Percentiles rank a stretch among this genome's conserved stretches.
Conservation (phyloP, 257 asterid genomes). For the Fraxinus quadrangulata region DNA sequence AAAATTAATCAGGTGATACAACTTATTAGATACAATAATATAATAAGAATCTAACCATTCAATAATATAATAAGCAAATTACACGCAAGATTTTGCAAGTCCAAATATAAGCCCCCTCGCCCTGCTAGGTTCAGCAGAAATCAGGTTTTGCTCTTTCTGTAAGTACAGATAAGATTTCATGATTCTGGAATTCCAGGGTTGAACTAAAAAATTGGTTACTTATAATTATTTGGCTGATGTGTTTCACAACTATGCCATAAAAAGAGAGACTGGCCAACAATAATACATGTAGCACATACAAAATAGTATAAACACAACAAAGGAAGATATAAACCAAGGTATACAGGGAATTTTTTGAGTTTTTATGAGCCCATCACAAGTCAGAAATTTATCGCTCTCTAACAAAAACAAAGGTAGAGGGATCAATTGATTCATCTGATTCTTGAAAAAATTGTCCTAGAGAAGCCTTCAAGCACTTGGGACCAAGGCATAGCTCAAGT, state of each 20-base stretch:
- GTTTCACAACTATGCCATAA: neutral
- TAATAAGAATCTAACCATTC: too few species aligned
- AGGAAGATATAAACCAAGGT: slow-evolving; percentile 3
- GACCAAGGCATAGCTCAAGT: too few species aligned
- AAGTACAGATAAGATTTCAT: neutral
- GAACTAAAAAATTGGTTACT: neutral
- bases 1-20: too few species aligned
- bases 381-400: neutral
- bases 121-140: slow-evolving; percentile 15
- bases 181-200: neutral
- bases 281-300: neutral
- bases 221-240: neutral
- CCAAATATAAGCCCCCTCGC: slow-evolving; percentile 1
- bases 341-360: slow-evolving; percentile 6
- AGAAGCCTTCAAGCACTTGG: neutral
- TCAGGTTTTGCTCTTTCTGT: neutral
- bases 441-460: slow-evolving; percentile 9
- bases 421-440: slow-evolving; percentile 18
- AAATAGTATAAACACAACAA: slow-evolving; percentile 10
- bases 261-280: neutral
- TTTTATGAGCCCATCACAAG: neutral
- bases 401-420: slow-evolving; percentile 6
- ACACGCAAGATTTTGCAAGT: slow-evolving; percentile 9
- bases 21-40: too few species aligned
- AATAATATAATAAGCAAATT: too few species aligned